A percentile compares a stretch with the other conserved stretches of the same genome.
Evolutionary conservation across 805 yeast genomes (phyloP).

Genomic region (Barnettozyma populi): DNA sequence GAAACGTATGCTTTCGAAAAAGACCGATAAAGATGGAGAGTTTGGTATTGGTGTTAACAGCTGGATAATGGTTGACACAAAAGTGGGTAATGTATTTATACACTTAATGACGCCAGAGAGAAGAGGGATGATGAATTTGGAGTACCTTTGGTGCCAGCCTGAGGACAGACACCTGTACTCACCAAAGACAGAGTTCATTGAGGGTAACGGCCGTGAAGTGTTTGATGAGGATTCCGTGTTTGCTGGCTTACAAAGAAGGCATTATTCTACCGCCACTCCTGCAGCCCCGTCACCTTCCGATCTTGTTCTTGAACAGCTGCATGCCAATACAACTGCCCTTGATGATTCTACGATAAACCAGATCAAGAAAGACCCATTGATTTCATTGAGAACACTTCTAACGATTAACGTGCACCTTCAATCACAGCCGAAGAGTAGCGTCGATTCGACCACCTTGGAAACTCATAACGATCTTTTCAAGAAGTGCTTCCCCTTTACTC

Average conservation of each 20-base stretch:
- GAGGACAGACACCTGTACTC: constrained; percentile 29
- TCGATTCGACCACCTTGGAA: background rate
- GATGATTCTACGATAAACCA: background rate
- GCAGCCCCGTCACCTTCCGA: background rate
- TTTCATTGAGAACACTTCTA: background rate
- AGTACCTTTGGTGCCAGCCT: constrained; percentile 48
- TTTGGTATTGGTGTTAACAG: constrained; percentile 56
- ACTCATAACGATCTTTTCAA: background rate
- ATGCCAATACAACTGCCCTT: background rate
- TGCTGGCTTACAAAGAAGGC: constrained; percentile 37
- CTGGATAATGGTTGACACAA: constrained; percentile 80
- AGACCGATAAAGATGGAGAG: constrained; percentile 47
- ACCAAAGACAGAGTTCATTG: constrained; percentile 2
- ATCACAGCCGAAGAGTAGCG: background rate
- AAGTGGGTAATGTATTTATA: constrained; percentile 54
- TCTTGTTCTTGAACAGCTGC: background rate
- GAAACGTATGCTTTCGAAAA: constrained; percentile 47
- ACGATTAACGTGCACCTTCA: background rate
- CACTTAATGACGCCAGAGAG: constrained; percentile 72
- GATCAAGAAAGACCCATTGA: background rate
- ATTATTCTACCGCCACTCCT: constrained; percentile 28
- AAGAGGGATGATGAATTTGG: constrained; percentile 64
- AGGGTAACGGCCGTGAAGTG: constrained; percentile 7
- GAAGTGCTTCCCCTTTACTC: background rate
- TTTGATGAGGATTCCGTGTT: constrained; percentile 35